A percentile compares a stretch with the other conserved stretches of the same genome.
phyloP scores from a whole-genome alignment of 371 early-diverging fungal genomes.

The Coemansia sp. region DNA sequence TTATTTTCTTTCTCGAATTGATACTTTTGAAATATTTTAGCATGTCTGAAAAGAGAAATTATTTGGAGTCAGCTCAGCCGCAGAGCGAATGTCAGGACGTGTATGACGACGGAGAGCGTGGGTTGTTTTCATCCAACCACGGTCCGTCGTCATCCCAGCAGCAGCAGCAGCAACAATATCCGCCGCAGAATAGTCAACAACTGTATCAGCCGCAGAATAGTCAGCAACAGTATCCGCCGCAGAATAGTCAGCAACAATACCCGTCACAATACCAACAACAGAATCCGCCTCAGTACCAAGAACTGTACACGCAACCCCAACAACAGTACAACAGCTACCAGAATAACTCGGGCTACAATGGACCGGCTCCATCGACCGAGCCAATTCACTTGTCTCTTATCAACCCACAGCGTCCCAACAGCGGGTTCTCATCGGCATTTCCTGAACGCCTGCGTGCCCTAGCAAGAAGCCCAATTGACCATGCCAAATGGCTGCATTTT shows the following conservation, averaged over 20 bases:
- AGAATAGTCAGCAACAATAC: neutral
- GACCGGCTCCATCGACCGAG: neutral
- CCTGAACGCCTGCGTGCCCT: neutral
- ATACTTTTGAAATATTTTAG: too few species aligned
- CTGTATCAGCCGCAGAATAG: too few species aligned
- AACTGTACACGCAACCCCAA: neutral
- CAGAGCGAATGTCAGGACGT: too few species aligned
- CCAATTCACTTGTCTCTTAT: neutral
- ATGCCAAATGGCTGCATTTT: neutral
- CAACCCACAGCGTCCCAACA: neutral
- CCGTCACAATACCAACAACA: neutral
- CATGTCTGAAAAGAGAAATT: too few species aligned
- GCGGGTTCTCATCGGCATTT: neutral
- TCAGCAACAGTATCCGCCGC: too few species aligned
- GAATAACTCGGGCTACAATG: neutral
- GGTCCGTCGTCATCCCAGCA: too few species aligned
- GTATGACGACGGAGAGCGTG: too few species aligned
- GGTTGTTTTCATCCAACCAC: too few species aligned
- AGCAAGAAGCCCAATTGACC: neutral
- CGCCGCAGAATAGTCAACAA: too few species aligned
- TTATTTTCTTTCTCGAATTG: too few species aligned
- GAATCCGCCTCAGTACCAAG: neutral
- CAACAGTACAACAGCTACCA: neutral
- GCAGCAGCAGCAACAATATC: too few species aligned
- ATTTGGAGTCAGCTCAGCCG: too few species aligned